phyloP scores from a whole-genome alignment of 208 protist genomes.

The Porcisia deanei region DNA sequence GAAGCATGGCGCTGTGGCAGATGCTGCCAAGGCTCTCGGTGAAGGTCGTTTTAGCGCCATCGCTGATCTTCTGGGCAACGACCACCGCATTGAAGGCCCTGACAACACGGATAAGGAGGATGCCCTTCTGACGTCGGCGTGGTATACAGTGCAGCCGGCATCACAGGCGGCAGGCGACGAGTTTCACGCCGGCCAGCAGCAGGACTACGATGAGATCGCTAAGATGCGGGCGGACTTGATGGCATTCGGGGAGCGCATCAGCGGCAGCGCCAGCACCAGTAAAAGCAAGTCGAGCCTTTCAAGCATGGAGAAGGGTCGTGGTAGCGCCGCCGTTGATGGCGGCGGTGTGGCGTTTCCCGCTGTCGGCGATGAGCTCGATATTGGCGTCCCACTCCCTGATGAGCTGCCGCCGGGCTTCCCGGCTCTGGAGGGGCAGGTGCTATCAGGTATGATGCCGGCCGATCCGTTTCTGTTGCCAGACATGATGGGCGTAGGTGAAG shows the following conservation, averaged over 20 bases:
- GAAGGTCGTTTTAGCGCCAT: constrained; percentile 84
- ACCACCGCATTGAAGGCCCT: constrained; percentile 17
- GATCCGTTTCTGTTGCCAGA: constrained; percentile 40
- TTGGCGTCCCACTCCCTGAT: constrained; percentile 80
- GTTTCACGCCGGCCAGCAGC: constrained; percentile 48
- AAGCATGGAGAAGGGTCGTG: constrained; percentile 86
- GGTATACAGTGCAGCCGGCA: constrained; percentile 80
- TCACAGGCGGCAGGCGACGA: constrained; percentile 59
- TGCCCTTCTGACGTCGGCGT: constrained; percentile 53
- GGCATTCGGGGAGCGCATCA: constrained; percentile 73
- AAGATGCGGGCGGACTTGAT: constrained; percentile 80
- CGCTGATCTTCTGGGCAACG: constrained; percentile 64
- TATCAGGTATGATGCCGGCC: constrained; percentile 10
- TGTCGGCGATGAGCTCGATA: constrained; percentile 73
- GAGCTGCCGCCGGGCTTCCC: constrained; percentile 54
- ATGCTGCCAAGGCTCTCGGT: constrained; percentile 47
- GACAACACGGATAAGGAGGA: constrained; percentile 27
- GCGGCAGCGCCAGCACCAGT: constrained; percentile 63
- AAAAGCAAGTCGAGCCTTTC: constrained; percentile 82
- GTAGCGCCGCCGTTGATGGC: constrained; percentile 40
- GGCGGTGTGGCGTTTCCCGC: constrained; percentile 44
- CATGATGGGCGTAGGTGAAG: constrained; percentile 20
- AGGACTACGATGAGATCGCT: constrained; percentile 85
- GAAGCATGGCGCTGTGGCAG: constrained; percentile 25
- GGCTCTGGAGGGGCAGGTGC: constrained; percentile 9